Evolutionary conservation across 371 early-diverging fungal genomes (phyloP).

Genomic region (Rhizopus stolonifer): DNA sequence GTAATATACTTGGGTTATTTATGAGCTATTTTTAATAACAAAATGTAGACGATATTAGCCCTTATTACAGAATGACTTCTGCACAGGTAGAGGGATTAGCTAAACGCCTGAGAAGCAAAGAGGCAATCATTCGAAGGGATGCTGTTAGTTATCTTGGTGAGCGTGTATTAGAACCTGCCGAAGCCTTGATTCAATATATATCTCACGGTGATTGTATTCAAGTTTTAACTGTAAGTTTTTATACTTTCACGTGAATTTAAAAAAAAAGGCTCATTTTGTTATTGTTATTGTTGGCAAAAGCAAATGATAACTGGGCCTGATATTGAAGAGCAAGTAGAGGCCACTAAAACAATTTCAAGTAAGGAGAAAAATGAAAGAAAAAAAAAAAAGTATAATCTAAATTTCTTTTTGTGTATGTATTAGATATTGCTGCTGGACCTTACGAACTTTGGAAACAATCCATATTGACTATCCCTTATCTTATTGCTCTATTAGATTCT

Average conservation of each 20-base stretch:
- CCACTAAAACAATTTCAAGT: conserved; percentile 70
- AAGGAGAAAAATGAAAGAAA: conserved; percentile 15
- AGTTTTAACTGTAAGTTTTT: conserved; percentile 45
- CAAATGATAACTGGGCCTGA: conserved; percentile 34
- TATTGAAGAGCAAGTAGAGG: conserved; percentile 62
- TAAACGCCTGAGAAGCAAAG: conserved; percentile 32
- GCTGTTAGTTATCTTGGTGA: conserved; percentile 44
- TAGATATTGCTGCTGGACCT: conserved; percentile 68
- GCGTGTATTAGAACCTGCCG: conserved; percentile 49
- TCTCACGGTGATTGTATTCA: conserved; percentile 49
- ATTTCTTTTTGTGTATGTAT: background rate
- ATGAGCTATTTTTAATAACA: background rate
- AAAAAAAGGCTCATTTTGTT: background rate
- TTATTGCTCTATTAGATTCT: conserved; percentile 56
- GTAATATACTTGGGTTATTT: background rate
- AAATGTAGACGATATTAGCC: conserved; percentile 23
- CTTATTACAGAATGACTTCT: conserved; percentile 22
- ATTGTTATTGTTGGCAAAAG: background rate
- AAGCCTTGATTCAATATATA: conserved; percentile 47
- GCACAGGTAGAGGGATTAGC: conserved; percentile 28
- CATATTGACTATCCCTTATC: conserved; percentile 55
- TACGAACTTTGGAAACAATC: conserved; percentile 58
- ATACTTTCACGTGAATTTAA: too few species aligned
- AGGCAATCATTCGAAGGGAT: conserved; percentile 32
- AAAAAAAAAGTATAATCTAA: background rate